phyloP scores from a whole-genome alignment of 345 rosid species.

The Ceriops zippeliana region DNA sequence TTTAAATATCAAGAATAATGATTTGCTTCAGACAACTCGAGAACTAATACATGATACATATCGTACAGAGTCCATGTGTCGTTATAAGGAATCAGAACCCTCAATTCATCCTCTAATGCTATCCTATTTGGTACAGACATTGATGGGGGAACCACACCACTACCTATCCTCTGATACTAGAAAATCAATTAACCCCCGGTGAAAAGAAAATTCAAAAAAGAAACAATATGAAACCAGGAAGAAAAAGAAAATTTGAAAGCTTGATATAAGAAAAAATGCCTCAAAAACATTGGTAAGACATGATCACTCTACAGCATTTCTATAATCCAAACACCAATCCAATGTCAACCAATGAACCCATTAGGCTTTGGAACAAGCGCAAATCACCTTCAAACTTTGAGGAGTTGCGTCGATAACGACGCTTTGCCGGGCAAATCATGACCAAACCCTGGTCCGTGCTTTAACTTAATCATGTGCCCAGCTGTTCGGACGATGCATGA shows the following conservation, averaged over 20 bases:
- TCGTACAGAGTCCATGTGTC: conserved; percentile 8
- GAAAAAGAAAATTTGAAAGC: background rate
- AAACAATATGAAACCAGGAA: background rate
- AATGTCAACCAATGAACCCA: conserved; percentile 4
- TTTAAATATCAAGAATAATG: background rate
- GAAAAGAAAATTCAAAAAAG: background rate
- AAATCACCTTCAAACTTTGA: conserved; percentile 25
- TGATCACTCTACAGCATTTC: conserved; percentile 20
- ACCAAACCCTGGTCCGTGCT: conserved; percentile 24
- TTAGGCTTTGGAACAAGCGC: conserved; percentile 6
- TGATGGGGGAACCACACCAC: conserved; percentile 7
- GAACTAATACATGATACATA: background rate
- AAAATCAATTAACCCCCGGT: background rate
- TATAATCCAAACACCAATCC: conserved; percentile 8
- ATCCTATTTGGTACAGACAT: conserved; percentile 6
- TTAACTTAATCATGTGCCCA: conserved; percentile 21
- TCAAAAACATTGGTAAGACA: conserved; percentile 22
- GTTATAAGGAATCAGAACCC: background rate
- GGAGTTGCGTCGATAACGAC: conserved; percentile 12
- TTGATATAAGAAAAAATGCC: background rate
- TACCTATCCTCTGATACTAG: conserved; percentile 11
- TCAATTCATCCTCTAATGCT: conserved; percentile 4
- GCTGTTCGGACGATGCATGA: conserved; percentile 18
- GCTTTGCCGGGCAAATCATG: conserved; percentile 21
- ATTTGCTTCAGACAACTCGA: background rate